phyloP scores from a whole-genome alignment of 2,329 filamentous ascomycete genomes.

The Talaromyces sp. region DNA sequence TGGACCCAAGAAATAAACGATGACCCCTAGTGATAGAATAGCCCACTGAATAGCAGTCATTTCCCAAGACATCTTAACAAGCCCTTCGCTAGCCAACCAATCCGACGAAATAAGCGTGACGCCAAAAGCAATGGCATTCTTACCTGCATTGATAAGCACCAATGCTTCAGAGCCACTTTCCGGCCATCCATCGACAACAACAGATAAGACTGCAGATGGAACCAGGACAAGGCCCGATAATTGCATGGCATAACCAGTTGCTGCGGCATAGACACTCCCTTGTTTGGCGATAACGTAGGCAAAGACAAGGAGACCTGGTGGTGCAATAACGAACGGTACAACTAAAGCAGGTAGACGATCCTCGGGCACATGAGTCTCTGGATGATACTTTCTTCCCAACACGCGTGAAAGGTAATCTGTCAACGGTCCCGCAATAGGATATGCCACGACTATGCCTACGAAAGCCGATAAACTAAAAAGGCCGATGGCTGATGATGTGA shows the following conservation, averaged over 20 bases:
- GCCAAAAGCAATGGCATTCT: slow-evolving; percentile 22
- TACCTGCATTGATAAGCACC: slow-evolving; percentile 27
- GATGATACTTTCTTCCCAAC: slow-evolving; percentile 25
- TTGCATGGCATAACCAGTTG: slow-evolving; percentile 24
- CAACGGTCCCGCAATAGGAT: slow-evolving; percentile 33
- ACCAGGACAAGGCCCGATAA: slow-evolving; percentile 12
- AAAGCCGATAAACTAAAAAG: slow-evolving; percentile 29
- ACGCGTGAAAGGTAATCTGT: slow-evolving; percentile 34
- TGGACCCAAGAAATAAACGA: slow-evolving; percentile 26
- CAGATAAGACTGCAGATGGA: neutral
- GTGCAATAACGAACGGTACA: slow-evolving; percentile 31
- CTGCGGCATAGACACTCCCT: slow-evolving; percentile 19
- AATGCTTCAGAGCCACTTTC: slow-evolving; percentile 25
- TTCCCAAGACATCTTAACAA: slow-evolving; percentile 31
- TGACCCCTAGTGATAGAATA: slow-evolving; percentile 22
- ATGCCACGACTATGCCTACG: slow-evolving; percentile 33
- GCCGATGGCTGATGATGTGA: slow-evolving; percentile 20
- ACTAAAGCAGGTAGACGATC: slow-evolving; percentile 34
- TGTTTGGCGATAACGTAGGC: slow-evolving; percentile 22
- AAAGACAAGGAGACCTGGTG: slow-evolving; percentile 27
- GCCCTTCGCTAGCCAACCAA: slow-evolving; percentile 24
- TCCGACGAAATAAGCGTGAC: slow-evolving; percentile 20
- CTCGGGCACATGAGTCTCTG: slow-evolving; percentile 33
- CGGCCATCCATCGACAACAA: slow-evolving; percentile 22
- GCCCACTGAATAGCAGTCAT: slow-evolving; percentile 31